phyloP scores from a whole-genome alignment of 805 yeast species.

The Barnettozyma vustinii region DNA sequence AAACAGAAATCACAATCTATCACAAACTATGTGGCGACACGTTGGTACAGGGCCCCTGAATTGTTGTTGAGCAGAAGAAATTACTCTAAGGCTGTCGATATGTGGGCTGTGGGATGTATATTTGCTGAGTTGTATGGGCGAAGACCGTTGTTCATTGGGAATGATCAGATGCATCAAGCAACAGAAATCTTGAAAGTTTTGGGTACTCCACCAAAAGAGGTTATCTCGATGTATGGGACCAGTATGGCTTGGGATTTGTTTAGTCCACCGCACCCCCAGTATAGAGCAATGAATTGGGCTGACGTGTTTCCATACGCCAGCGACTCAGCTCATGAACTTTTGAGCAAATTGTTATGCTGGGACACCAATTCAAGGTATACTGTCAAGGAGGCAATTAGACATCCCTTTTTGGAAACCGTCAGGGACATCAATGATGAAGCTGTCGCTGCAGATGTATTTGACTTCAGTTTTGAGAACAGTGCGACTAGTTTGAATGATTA shows the following conservation, averaged over 20 bases:
- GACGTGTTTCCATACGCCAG: constrained; percentile 60
- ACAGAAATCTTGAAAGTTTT: constrained; percentile 60
- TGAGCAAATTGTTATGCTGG: constrained; percentile 59
- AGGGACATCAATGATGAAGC: constrained; percentile 57
- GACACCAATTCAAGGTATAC: constrained; percentile 48
- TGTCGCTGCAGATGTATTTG: constrained; percentile 42
- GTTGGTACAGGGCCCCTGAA: constrained; percentile 97
- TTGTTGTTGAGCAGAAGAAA: constrained; percentile 54
- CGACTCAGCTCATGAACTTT: constrained; percentile 42
- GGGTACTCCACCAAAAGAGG: constrained; percentile 60
- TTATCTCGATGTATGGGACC: constrained; percentile 41
- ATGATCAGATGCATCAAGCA: constrained; percentile 65
- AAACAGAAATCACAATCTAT: constrained; percentile 40
- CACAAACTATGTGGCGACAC: constrained; percentile 85
- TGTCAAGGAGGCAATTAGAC: constrained; percentile 53
- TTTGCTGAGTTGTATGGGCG: constrained; percentile 80
- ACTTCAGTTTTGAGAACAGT: constrained; percentile 59
- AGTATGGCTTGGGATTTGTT: constrained; percentile 42
- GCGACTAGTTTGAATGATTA: constrained; percentile 37
- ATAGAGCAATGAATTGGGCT: constrained; percentile 41
- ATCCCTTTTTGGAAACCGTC: constrained; percentile 48
- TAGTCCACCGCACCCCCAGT: constrained; percentile 38
- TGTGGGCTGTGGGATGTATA: constrained; percentile 95
- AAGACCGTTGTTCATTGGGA: constrained; percentile 74
- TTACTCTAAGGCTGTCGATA: constrained; percentile 70